Base-by-base conservation (phyloP, 129 eudicot species). In the Logfia minima region DNA sequence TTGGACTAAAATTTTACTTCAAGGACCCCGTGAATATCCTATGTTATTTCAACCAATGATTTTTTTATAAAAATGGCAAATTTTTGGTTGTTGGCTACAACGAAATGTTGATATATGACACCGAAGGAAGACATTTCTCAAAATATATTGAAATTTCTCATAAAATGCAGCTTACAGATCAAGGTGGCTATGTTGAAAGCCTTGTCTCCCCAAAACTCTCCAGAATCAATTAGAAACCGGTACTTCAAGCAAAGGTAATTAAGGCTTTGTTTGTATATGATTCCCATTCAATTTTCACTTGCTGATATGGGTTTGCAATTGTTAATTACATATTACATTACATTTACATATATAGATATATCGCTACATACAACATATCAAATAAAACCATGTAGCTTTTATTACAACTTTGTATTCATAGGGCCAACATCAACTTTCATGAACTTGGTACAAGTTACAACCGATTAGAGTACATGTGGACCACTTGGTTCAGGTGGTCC, bases 401-500 rank as follows among this genome's bases (percentile, higher is more conserved):
- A 65, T 65, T 76, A 45, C 79, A 43, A 61, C 59, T 74, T 39
- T 24, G 71, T 63, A 63, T 64, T 29, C 41, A 75, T 31, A 75
- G 10, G 61, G 55, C 45, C 45, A 26, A 62, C 26, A 17, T 39
- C 60, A 63, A 63, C 29, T 0, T 70, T 75, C 10, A 43, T n/a
- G 59, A 23, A 74, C 32, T 74, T 73, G 8, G 5, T 34, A 11
- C 24, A 16, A 61, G 71, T 43, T 75, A 66, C 71, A 26, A 45
- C 23, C 5, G 2, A 19, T 53, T 66, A 55, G 21, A 48, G 53
- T 51, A 76, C 39, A 66, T 41, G 1, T 7, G 74, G 72, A 65
- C 52, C 80, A 48, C 72, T 51, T 28, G 73, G 72, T 76, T 53
- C 66, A 52, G 80, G 80, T 14, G 71, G 55, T 34, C 66, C 74